Evolutionary conservation across 371 early-diverging fungal genomes (phyloP), one percentile per base, ranked within the genome.

Genomic region (Actinomortierella ambigua): DNA sequence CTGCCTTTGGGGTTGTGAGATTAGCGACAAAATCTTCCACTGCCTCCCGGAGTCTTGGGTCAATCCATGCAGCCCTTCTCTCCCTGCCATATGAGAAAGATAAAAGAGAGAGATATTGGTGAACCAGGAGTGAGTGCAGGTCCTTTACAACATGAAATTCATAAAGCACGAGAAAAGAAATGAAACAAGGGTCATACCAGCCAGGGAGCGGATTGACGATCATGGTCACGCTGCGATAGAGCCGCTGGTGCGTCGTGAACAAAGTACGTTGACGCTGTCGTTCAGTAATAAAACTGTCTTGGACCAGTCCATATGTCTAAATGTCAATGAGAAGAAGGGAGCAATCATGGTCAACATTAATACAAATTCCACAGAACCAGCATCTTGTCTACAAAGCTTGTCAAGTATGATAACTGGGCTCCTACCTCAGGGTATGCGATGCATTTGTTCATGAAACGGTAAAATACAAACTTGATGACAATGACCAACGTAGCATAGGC

Each of bases 371-470:
- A 56, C 50, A 52, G 60, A 39, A 20, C 6, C 11, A 14, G 23
- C n/a, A n/a, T n/a, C n/a, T n/a, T n/a, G n/a, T n/a, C n/a, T n/a
- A n/a, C n/a, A n/a, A n/a, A n/a, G n/a, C n/a, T n/a, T n/a, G n/a
- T n/a, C n/a, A n/a, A n/a, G n/a, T n/a, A n/a, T n/a, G 14, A 28
- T 29, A 34, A 20, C 22, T 28, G 11, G 8, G 2, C 15, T 34
- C 56, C 63, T 63, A 68, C 80, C 73, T 79, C 80, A 9, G 80
- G 80, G 39, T 77, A 77, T 23, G 75, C 70, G 11, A 80, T 76
- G n/a, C 69, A 71, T 59, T 75, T 68, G 61, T 76, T 78, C 62
- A 80, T 66, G 58, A 80, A 80, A 11, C 76, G 70, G 43, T 71
- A 77, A 55, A 78, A 80, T 61, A 80, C 77, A 51, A 77, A 80